These are phyloP conservation scores for Eragrostis curvula DNA, from an alignment of 176 grass and related monocot genomes.

Conservation along the genomic window DNA sequence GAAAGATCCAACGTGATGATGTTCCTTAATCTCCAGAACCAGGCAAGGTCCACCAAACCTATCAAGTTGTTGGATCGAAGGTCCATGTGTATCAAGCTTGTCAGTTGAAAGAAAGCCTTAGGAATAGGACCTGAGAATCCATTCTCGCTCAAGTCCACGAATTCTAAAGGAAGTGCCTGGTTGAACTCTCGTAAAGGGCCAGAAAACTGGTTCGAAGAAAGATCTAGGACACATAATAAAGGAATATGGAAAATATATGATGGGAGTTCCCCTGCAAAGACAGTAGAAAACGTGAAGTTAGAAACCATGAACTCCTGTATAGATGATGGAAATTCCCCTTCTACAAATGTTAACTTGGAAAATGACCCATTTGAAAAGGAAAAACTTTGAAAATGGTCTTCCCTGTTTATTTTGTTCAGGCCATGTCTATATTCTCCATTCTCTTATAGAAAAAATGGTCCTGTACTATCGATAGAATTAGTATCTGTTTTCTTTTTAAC, in stretches of 20 bases:
- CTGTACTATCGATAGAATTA: no score
- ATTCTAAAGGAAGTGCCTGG: background rate
- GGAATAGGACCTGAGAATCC: background rate
- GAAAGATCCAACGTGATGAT: background rate
- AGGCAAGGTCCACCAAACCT: conserved; percentile 5
- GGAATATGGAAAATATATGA: background rate
- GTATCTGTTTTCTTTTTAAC: no score
- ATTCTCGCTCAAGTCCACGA: background rate
- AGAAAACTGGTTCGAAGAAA: background rate
- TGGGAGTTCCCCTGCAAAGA: background rate
- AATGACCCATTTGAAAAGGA: no score
- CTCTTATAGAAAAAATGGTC: no score
- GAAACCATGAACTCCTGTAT: no score
- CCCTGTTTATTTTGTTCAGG: no score
- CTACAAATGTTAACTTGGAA: no score
- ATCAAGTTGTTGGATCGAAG: background rate
- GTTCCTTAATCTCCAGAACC: background rate
- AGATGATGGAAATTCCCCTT: no score
- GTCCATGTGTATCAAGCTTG: background rate
- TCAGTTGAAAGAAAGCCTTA: background rate
- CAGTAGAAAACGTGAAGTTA: background rate
- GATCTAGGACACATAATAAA: background rate
- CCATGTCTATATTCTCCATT: no score
- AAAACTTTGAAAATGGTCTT: no score
- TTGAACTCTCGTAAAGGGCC: background rate